phyloP scores from a whole-genome alignment of 2,329 filamentous ascomycete genomes.

The Cytospora schulzeri region DNA sequence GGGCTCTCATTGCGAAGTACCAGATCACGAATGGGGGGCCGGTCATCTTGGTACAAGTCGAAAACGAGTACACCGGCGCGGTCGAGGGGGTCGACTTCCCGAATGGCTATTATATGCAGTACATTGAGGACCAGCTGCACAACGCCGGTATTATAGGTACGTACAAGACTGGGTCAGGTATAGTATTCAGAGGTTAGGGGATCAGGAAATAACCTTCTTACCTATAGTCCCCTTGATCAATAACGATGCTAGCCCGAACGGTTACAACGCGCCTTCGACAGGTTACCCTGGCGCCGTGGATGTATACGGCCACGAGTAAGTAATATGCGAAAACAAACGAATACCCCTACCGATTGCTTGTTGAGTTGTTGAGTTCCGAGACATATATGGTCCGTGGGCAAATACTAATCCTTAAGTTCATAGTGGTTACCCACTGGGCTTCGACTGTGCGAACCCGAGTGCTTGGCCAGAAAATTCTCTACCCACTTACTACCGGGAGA shows the following conservation, averaged over 20 bases:
- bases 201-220: neutral
- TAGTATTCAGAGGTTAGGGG: neutral
- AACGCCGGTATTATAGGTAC: slow-evolving; percentile 63
- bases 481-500: slow-evolving; percentile 56
- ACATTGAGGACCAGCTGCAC: slow-evolving; percentile 70
- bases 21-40: slow-evolving; percentile 77
- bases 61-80: slow-evolving; percentile 67
- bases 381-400: too few relatives aligned
- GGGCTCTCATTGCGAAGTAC: slow-evolving; percentile 62
- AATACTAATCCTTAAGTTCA: too few relatives aligned
- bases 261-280: slow-evolving; percentile 65
- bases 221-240: slow-evolving; percentile 69
- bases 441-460: slow-evolving; percentile 62
- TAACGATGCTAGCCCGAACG: slow-evolving; percentile 66
- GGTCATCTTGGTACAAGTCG: slow-evolving; percentile 69
- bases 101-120: slow-evolving; percentile 68
- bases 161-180: neutral
- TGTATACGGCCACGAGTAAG: slow-evolving; percentile 60
- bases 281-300: slow-evolving; percentile 52
- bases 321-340: too few relatives aligned
- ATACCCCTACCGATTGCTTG: too few relatives aligned
- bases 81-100: slow-evolving; percentile 57
- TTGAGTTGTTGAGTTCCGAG: too few relatives aligned
- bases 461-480: slow-evolving; percentile 61
- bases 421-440: slow-evolving; percentile 59